A percentile compares a stretch with the other conserved stretches of the same genome.
Evolutionary conservation across 2,329 filamentous ascomycete genomes (phyloP).

Genomic region (Pleomassaria siparia): DNA sequence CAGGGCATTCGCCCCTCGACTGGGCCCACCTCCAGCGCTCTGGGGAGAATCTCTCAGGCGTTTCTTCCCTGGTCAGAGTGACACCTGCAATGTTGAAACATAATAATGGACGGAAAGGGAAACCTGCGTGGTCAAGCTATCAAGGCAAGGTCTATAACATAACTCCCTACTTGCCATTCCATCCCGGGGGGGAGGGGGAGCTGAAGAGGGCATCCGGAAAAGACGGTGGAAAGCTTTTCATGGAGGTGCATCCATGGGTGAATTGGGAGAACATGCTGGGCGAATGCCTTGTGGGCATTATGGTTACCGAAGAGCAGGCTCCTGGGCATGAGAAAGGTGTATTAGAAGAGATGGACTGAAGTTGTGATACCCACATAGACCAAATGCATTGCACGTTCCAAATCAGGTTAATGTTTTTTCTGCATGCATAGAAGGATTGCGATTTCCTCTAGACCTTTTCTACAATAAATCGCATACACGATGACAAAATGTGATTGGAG

Average conservation of each 20-base stretch:
- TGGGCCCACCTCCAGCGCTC: constrained; percentile 86
- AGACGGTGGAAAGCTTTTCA: constrained; percentile 65
- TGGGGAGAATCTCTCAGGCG: constrained; percentile 53
- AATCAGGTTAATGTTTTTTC: not conserved
- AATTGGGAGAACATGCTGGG: constrained; percentile 68
- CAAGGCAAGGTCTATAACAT: constrained; percentile 94
- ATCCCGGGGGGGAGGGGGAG: constrained; percentile 83
- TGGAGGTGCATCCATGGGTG: constrained; percentile 67
- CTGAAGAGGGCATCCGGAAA: constrained; percentile 76
- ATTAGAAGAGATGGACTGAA: constrained; percentile 64
- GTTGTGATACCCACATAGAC: constrained; percentile 20
- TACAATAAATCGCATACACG: no score
- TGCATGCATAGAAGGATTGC: no score
- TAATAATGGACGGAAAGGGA: constrained; percentile 80
- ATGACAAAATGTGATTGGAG: no score
- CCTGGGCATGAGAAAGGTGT: constrained; percentile 22
- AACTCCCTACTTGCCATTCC: constrained; percentile 83
- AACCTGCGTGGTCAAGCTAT: constrained; percentile 87
- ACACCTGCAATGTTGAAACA: constrained; percentile 77
- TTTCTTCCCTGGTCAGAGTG: constrained; percentile 66
- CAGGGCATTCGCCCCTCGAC: constrained; percentile 91
- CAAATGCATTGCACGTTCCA: constrained; percentile 3
- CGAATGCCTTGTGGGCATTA: constrained; percentile 62
- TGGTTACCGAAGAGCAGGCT: constrained; percentile 58
- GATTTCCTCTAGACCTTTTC: no score